A percentile compares a stretch with the other conserved stretches of the same genome.
Conservation (phyloP, 2,329 filamentous ascomycete genomes). For the Nigrospora sphaerica region DNA sequence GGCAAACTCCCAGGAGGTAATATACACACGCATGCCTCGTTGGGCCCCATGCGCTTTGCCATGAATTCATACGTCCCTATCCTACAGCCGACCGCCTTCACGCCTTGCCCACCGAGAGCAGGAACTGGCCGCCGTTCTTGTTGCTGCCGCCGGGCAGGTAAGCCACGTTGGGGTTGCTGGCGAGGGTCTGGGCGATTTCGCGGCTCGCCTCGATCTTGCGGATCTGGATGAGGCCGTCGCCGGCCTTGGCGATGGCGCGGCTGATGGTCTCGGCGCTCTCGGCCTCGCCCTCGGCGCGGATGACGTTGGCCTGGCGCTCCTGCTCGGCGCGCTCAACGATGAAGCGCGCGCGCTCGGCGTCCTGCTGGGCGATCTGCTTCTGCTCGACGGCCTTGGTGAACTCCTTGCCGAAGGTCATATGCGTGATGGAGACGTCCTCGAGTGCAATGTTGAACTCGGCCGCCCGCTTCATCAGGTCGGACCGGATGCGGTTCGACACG, state of each 20-base stretch:
- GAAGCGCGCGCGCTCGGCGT: constrained; percentile 93
- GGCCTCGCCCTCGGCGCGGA: constrained; percentile 94
- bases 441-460: constrained; percentile 98
- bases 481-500: constrained; percentile 88
- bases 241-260: constrained; percentile 86
- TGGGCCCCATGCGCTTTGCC: neutral
- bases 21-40: constrained; percentile 12
- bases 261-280: constrained; percentile 94
- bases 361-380: constrained; percentile 99
- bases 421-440: constrained; percentile 97
- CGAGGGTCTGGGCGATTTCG: constrained; percentile 88
- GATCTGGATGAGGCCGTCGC: constrained; percentile 92
- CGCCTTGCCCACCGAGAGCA: constrained; percentile 44
- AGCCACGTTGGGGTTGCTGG: constrained; percentile 88
- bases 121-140: constrained; percentile 48
- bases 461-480: constrained; percentile 85
- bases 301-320: constrained; percentile 97
- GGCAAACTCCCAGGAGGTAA: constrained; percentile 14
- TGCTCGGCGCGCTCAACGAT: constrained; percentile 99
- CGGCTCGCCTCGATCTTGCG: constrained; percentile 93
- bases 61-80: neutral
- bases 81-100: constrained; percentile 13
- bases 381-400: constrained; percentile 99
- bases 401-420: constrained; percentile 99
- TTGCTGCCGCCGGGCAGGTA: constrained; percentile 73